Conservation (phyloP, 139 green algal species). For the Chlorella sorokiniana region DNA sequence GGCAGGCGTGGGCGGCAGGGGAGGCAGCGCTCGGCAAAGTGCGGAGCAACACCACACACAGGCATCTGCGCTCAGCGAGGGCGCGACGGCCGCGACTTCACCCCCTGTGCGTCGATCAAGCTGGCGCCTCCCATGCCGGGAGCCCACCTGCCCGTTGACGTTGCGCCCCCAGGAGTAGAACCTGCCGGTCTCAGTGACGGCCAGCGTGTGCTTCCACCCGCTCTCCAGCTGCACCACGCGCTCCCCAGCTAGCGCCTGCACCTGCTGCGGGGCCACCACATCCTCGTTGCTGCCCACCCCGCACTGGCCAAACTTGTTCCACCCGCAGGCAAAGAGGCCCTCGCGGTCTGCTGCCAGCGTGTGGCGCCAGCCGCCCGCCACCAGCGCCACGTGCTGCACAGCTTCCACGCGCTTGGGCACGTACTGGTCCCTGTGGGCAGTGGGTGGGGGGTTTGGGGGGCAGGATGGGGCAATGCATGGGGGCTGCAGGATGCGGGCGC, state of each 20-base stretch:
- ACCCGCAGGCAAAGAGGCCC: conserved; percentile 85
- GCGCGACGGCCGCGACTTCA: no score
- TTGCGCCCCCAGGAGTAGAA: conserved; percentile 85
- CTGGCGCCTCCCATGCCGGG: no score
- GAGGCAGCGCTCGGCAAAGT: not conserved
- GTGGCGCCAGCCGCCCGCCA: conserved; percentile 86
- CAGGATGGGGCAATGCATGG: not conserved
- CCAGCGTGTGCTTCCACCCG: conserved; percentile 88
- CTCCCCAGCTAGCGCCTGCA: conserved; percentile 44
- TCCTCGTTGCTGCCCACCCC: conserved; percentile 69
- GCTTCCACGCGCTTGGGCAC: conserved; percentile 28
- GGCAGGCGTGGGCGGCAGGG: no score
- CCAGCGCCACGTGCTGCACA: conserved; percentile 9
- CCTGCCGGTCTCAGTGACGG: conserved; percentile 52
- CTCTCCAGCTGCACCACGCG: conserved; percentile 68
- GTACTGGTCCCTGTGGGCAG: conserved; percentile 5
- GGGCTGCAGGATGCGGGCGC: not conserved
- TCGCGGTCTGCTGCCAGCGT: conserved; percentile 69
- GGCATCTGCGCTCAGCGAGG: no score
- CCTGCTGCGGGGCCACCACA: conserved; percentile 44
- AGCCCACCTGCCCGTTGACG: conserved; percentile 85
- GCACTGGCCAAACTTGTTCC: conserved; percentile 93
- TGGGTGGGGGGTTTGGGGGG: not conserved
- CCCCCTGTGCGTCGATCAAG: no score
- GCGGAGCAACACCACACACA: no score